These are phyloP conservation scores for Penicillium subrubescens DNA, from an alignment of 495 filamentous ascomycete species.

Conservation along the genomic window DNA sequence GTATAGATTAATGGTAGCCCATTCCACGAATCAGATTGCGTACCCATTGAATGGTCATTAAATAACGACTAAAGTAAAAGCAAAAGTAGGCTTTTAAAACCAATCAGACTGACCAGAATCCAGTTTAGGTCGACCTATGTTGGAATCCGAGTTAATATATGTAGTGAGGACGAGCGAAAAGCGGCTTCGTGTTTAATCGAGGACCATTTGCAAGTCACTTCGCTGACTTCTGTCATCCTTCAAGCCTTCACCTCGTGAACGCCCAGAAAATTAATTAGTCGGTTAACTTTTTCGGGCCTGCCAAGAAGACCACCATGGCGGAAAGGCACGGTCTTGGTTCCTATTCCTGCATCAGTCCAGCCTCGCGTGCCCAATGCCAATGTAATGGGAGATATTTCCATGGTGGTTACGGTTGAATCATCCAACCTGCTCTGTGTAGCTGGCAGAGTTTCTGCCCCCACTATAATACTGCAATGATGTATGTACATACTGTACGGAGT, in stretches of 20 bases:
- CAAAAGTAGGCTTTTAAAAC: background rate
- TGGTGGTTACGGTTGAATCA: constrained; percentile 5
- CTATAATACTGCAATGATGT: background rate
- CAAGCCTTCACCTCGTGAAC: background rate
- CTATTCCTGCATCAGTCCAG: background rate
- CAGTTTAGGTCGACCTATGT: background rate
- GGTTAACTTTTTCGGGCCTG: background rate
- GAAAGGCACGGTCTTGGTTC: background rate
- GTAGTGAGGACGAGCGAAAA: background rate
- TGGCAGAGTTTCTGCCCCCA: constrained; percentile 15
- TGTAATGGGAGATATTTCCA: constrained; percentile 1
- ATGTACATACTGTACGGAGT: background rate
- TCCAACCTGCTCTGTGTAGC: background rate
- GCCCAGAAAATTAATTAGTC: background rate
- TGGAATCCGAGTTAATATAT: background rate
- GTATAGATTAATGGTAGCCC: background rate
- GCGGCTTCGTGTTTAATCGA: background rate
- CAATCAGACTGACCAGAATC: background rate
- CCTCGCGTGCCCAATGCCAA: background rate
- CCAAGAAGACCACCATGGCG: constrained; percentile 2
- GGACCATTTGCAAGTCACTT: background rate
- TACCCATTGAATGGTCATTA: background rate
- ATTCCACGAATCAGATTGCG: background rate
- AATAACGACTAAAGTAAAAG: background rate
- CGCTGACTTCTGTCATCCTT: background rate